Evolutionary conservation across 768 basidiomycete genomes (phyloP).

Genomic region (Mrakia blollopis): DNA sequence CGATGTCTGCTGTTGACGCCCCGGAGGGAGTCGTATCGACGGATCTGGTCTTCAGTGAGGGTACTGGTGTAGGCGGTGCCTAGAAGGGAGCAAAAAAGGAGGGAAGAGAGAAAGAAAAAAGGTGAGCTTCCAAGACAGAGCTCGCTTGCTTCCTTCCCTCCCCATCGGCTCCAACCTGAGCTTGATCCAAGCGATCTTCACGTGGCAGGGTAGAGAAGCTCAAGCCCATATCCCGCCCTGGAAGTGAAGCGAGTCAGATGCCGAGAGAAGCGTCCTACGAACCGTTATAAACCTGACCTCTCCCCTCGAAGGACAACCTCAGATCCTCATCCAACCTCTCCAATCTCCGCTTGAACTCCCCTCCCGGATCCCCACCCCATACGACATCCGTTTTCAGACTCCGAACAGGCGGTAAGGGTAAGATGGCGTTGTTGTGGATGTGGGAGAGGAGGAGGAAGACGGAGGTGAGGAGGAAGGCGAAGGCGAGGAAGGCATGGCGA

Average conservation of each 20-base stretch:
- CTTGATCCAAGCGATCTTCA: background rate
- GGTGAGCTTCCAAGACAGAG: background rate
- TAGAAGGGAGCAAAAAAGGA: background rate
- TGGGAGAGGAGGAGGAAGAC: conserved; percentile 7
- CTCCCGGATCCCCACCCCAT: background rate
- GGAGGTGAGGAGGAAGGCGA: background rate
- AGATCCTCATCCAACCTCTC: background rate
- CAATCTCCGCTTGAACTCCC: background rate
- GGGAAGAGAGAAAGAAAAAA: background rate
- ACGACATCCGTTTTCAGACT: background rate
- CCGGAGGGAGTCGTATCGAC: background rate
- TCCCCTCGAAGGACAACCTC: background rate
- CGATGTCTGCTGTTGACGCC: background rate
- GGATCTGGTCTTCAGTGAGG: background rate
- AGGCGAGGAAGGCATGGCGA: background rate
- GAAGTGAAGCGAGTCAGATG: no score
- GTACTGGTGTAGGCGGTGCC: conserved; percentile 7
- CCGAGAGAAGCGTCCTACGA: no score
- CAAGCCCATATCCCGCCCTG: no score
- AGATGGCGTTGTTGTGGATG: background rate
- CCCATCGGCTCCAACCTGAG: background rate
- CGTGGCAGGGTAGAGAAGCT: no score
- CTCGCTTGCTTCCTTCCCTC: background rate
- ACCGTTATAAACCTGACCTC: conserved; percentile 10
- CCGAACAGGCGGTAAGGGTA: background rate